Conservation (phyloP, 176 grass and related monocot genomes). For the Hyparrhenia diplandra region DNA sequence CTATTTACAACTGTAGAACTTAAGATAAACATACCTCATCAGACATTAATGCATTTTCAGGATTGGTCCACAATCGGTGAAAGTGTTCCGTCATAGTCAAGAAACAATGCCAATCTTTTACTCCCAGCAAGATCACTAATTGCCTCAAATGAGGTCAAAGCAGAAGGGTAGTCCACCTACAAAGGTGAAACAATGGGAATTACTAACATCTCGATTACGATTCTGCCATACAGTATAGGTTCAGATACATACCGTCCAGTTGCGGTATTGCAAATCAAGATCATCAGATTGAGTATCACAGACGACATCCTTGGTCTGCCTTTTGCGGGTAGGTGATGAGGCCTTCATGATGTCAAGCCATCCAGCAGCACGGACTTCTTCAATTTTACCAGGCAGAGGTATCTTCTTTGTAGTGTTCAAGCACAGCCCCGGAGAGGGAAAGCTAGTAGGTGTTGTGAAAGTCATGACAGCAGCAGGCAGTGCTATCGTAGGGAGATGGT, state of each 20-base stretch:
- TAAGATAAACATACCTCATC: conserved; percentile 48
- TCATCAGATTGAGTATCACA: conserved; percentile 45
- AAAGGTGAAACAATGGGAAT: background rate
- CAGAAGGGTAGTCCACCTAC: conserved; percentile 72
- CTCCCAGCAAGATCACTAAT: conserved; percentile 43
- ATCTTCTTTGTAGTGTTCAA: conserved; percentile 53
- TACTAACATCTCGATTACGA: background rate
- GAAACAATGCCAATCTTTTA: conserved; percentile 75
- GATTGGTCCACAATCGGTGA: conserved; percentile 94
- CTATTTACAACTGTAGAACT: background rate
- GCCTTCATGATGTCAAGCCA: conserved; percentile 87
- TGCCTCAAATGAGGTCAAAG: conserved; percentile 64
- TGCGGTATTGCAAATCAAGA: conserved; percentile 45
- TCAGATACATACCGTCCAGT: conserved; percentile 68
- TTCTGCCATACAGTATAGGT: background rate
- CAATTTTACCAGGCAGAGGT: conserved; percentile 51
- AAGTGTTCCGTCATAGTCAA: conserved; percentile 93
- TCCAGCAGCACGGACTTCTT: conserved; percentile 61
- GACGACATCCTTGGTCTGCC: conserved; percentile 39
- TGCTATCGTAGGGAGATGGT: conserved; percentile 47
- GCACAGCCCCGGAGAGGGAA: conserved; percentile 50
- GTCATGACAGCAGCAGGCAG: conserved; percentile 60
- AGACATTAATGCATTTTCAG: conserved; percentile 83
- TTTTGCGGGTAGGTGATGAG: conserved; percentile 72
- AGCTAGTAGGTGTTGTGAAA: conserved; percentile 48